Conservation (phyloP, 2,329 filamentous ascomycete genomes). For the Penicillium glabrum region DNA sequence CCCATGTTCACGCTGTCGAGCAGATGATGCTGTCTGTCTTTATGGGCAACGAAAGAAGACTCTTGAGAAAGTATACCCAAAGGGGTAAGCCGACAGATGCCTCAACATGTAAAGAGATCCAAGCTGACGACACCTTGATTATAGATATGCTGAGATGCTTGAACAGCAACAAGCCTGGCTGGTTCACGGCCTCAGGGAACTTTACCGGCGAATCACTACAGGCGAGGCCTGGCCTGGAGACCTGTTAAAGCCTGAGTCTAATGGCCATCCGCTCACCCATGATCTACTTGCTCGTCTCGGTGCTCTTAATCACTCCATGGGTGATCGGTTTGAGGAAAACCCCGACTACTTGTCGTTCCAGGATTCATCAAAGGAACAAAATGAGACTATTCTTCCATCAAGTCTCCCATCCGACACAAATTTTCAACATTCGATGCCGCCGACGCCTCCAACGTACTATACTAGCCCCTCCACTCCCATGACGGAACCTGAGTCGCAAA, state of each 20-base stretch:
- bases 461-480: neutral
- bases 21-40: slow-evolving; percentile 64
- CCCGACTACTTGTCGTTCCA: neutral
- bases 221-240: slow-evolving; percentile 58
- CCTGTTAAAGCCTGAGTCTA: slow-evolving; percentile 50
- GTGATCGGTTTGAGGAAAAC: slow-evolving; percentile 29
- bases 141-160: slow-evolving; percentile 65
- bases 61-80: slow-evolving; percentile 66
- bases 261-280: slow-evolving; percentile 62
- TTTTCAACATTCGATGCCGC: neutral
- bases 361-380: neutral
- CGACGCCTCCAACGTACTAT: neutral
- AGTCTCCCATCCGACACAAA: neutral
- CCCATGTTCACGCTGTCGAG: slow-evolving; percentile 62
- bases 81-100: slow-evolving; percentile 51
- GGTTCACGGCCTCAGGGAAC: slow-evolving; percentile 59
- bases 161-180: slow-evolving; percentile 65
- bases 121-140: slow-evolving; percentile 6
- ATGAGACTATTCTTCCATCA: neutral
- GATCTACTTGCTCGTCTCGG: slow-evolving; percentile 62
- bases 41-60: slow-evolving; percentile 66
- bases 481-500: neutral
- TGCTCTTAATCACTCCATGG: slow-evolving; percentile 53
- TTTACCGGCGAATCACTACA: slow-evolving; percentile 55
- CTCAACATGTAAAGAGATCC: neutral